Conservation (phyloP, 768 basidiomycete species). For the Tulasnella sp. region DNA sequence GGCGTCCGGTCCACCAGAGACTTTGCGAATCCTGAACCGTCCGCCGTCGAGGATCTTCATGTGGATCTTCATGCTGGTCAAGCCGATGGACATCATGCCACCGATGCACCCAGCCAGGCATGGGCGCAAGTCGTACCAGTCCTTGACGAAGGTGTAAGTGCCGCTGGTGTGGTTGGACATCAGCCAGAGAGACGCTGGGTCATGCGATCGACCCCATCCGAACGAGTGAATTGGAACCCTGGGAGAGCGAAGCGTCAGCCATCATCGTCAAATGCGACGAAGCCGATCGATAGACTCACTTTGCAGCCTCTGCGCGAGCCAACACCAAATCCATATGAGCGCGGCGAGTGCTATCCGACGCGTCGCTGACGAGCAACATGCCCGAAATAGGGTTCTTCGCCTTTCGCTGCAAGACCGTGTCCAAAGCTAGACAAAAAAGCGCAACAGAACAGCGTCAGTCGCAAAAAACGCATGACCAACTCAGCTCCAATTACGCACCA, state of each 20-base stretch:
- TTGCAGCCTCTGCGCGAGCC: constrained; percentile 94
- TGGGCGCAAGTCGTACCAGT: constrained; percentile 92
- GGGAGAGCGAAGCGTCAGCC: background rate
- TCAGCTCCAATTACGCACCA: constrained; percentile 52
- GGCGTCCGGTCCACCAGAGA: constrained; percentile 84
- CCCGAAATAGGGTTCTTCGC: constrained; percentile 86
- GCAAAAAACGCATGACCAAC: constrained; percentile 11
- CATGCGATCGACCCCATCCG: constrained; percentile 95
- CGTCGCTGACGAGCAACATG: constrained; percentile 93
- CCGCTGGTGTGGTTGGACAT: constrained; percentile 98
- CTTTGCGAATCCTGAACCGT: constrained; percentile 92
- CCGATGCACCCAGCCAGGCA: constrained; percentile 94
- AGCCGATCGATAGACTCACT: constrained; percentile 44
- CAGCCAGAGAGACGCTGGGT: constrained; percentile 96
- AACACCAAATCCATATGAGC: constrained; percentile 99
- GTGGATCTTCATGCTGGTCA: constrained; percentile 93
- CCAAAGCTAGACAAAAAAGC: constrained; percentile 66
- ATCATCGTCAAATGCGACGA: background rate
- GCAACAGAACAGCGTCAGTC: constrained; percentile 1
- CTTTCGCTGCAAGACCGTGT: constrained; percentile 94
- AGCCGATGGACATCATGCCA: constrained; percentile 94
- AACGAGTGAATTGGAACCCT: constrained; percentile 93
- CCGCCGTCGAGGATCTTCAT: constrained; percentile 89
- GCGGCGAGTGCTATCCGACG: constrained; percentile 86
- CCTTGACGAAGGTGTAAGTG: constrained; percentile 97